Conservation (phyloP, 768 basidiomycete genomes). For the Auricularia auricula-judae region DNA sequence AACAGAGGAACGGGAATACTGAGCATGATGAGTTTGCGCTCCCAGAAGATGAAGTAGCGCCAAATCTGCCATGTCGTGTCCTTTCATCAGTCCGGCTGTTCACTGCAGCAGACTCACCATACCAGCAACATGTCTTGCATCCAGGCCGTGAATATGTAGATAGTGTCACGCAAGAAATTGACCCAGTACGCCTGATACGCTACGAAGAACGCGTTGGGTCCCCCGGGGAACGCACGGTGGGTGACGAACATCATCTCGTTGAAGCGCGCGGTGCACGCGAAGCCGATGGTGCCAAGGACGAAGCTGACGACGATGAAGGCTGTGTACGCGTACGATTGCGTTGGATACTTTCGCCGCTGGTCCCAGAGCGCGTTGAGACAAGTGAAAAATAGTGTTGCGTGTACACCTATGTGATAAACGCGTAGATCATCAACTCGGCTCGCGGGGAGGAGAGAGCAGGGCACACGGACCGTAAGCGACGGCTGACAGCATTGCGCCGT, state of each 20-base stretch:
- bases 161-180: neutral
- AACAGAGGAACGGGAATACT: neutral
- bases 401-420: neutral
- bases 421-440: neutral
- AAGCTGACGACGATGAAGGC: constrained; percentile 9
- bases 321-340: neutral
- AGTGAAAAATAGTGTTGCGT: neutral
- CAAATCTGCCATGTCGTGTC: neutral
- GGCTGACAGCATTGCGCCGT: neutral
- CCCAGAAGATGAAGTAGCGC: neutral
- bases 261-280: constrained; percentile 15
- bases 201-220: neutral
- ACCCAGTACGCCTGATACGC: neutral
- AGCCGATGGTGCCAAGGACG: constrained; percentile 17
- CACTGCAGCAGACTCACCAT: neutral
- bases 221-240: neutral
- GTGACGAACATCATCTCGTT: constrained; percentile 16
- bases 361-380: neutral
- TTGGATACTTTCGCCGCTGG: neutral
- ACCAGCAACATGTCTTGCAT: neutral
- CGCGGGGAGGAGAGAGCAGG: neutral
- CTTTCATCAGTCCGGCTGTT: neutral
- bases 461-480: neutral
- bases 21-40: neutral
- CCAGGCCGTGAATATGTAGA: neutral